These are phyloP conservation scores for Kernera saxatilis DNA, from an alignment of 345 rosid species.

Conservation along the genomic window DNA sequence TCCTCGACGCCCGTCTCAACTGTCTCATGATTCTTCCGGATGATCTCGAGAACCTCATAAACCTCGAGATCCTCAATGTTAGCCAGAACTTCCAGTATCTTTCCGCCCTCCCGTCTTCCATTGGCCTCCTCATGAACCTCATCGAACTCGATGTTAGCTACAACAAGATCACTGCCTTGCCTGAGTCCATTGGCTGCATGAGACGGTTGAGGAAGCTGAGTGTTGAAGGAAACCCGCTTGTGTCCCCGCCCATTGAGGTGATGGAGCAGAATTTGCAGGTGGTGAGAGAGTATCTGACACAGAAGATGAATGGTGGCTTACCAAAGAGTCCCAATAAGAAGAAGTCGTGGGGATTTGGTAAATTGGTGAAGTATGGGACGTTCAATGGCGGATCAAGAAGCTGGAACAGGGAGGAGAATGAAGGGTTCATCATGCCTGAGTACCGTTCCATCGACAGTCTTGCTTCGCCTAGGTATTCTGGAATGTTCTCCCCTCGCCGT, in stretches of 20 bases:
- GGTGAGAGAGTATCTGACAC: slow-evolving; percentile 62
- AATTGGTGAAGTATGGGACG: slow-evolving; percentile 55
- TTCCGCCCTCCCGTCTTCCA: slow-evolving; percentile 40
- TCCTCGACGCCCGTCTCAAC: slow-evolving; percentile 71
- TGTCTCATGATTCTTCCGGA: slow-evolving; percentile 67
- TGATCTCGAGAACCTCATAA: slow-evolving; percentile 70
- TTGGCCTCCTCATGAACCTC: slow-evolving; percentile 54
- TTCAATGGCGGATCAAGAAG: slow-evolving; percentile 39
- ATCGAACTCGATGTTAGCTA: slow-evolving; percentile 75
- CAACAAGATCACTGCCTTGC: slow-evolving; percentile 57
- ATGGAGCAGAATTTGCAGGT: slow-evolving; percentile 52
- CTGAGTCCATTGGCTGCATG: slow-evolving; percentile 75
- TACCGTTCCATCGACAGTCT: slow-evolving; percentile 49
- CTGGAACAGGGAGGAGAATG: slow-evolving; percentile 36
- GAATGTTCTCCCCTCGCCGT: slow-evolving; percentile 77
- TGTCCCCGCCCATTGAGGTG: slow-evolving; percentile 67
- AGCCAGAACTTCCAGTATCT: slow-evolving; percentile 88
- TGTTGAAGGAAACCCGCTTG: slow-evolving; percentile 79
- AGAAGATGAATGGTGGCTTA: slow-evolving; percentile 48
- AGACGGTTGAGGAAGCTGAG: slow-evolving; percentile 56
- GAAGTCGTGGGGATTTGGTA: slow-evolving; percentile 64
- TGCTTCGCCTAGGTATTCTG: slow-evolving; percentile 54
- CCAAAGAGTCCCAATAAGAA: slow-evolving; percentile 40
- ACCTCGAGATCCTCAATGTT: slow-evolving; percentile 62
- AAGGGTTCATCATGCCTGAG: slow-evolving; percentile 46